phyloP scores from a whole-genome alignment of 805 yeast genomes.

The Starmerella roubikii region DNA sequence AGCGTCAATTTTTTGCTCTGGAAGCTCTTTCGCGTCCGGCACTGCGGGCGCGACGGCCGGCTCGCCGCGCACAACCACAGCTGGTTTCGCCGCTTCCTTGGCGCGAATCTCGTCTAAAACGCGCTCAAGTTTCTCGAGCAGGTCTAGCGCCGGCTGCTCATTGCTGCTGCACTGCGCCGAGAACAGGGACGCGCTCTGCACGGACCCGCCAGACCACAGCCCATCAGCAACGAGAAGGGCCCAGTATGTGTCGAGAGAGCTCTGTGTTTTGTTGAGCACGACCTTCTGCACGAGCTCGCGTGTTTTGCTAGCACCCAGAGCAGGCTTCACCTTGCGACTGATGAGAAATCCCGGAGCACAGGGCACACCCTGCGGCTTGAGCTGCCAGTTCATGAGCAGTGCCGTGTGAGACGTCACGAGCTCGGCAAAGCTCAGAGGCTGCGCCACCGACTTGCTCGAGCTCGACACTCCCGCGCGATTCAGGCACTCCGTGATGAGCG shows the following conservation, averaged over 20 bases:
- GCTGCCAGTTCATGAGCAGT: slow-evolving; percentile 13
- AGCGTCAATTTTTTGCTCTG: not conserved
- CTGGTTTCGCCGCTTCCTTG: not conserved
- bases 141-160: not conserved
- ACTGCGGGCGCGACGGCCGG: too few species aligned
- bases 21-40: not conserved
- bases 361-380: slow-evolving; percentile 15
- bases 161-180: not conserved
- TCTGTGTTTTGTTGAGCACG: not conserved
- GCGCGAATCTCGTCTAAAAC: not conserved
- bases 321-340: slow-evolving; percentile 5
- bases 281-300: slow-evolving; percentile 5
- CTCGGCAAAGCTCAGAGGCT: not conserved
- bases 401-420: not conserved
- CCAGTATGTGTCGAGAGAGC: slow-evolving; percentile 6
- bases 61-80: not conserved
- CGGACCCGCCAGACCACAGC: too few species aligned
- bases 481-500: slow-evolving; percentile 1
- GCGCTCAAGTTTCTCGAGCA: not conserved
- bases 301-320: slow-evolving; percentile 7
- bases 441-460: slow-evolving; percentile 2
- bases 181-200: not conserved
- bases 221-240: slow-evolving; percentile 14
- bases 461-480: slow-evolving; percentile 1
- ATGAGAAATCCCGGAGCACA: slow-evolving; percentile 5